Evolutionary conservation across 106 monocot species (phyloP).

Genomic region (Dioscorea alata): DNA sequence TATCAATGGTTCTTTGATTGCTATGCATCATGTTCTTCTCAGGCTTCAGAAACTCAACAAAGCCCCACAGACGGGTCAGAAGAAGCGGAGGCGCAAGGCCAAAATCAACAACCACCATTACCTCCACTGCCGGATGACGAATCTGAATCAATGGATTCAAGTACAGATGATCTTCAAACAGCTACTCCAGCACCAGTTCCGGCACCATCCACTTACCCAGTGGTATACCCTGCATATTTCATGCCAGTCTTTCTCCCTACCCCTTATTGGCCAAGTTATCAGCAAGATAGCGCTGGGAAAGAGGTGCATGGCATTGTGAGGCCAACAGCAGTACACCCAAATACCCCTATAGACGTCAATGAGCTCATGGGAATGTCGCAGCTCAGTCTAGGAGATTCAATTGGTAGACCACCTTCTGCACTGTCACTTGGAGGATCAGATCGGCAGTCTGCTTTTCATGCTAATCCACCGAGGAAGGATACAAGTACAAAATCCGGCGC

Average conservation of each 20-base stretch:
- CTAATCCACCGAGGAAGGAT: conserved; percentile 44
- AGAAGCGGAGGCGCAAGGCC: conserved; percentile 33
- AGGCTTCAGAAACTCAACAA: conserved; percentile 36
- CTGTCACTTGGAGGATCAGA: conserved; percentile 41
- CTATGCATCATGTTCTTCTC: conserved; percentile 1
- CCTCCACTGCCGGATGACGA: conserved; percentile 43
- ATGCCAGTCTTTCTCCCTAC: conserved; percentile 41
- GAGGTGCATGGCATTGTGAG: conserved; percentile 59
- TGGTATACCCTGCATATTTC: conserved; percentile 58
- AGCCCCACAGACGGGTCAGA: conserved; percentile 17
- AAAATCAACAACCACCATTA: conserved; percentile 9
- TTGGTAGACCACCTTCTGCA: conserved; percentile 11
- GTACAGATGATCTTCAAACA: conserved; percentile 33
- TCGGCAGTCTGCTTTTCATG: conserved; percentile 82
- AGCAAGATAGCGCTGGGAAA: conserved; percentile 10
- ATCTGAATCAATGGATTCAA: conserved; percentile 71
- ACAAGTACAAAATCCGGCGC: conserved; percentile 34
- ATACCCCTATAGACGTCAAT: conserved; percentile 45
- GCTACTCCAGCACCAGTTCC: conserved; percentile 19
- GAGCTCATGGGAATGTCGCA: conserved; percentile 74
- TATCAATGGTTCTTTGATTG: too few relatives aligned
- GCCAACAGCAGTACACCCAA: conserved; percentile 71
- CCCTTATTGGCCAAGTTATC: conserved; percentile 43
- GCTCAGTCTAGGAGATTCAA: conserved; percentile 53
- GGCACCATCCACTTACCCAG: conserved; percentile 32